Evolutionary conservation across 1,139 yeast species (phyloP), one percentile per base, ranked within the genome.

Genomic region (Wickerhamomyces sp.): DNA sequence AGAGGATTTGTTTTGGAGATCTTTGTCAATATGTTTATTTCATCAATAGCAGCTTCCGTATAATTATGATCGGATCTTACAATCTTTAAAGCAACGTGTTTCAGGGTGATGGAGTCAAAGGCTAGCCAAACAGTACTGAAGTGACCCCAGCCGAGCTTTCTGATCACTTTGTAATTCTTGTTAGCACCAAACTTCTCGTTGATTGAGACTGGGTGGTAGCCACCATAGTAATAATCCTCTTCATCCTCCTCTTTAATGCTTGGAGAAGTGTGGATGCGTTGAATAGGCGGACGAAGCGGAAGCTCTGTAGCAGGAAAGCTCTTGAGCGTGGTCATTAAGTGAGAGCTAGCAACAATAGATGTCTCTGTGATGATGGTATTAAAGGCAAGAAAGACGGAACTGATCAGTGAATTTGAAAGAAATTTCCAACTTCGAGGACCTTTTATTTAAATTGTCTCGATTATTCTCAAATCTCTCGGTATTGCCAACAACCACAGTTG

Each of bases 141-240:
- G 63, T 88, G 95, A 39, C 96, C 96, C 95, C 95, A 87, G 8
- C 96, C 96, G 6, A 89, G 70, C 62, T 89, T 89, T 49, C 96
- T 74, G 18, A 84, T 81, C 40, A 89, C 67, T 5, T 78, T 73
- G 63, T 89, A 89, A 39, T 77, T 68, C 26, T 78, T 78, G 44
- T 82, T 70, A 50, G 80, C 78, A 53, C 79, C 81, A 50, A 67
- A 69, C 36, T 65, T 67, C 60, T 89, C 96, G 13, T 95, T 95
- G 38, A 85, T 75, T 50, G 68, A 74, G 30, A 90, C 90, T 0
- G 96, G 94, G 58, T 89, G 96, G 64, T 89, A 89, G 1, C 96
- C 96, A 7, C 96, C 96, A 15, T 77, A 75, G 46, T 79, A 75
- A 63, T 89, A 89, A 60, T 89, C 96, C 41, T 73, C 72, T 39